Percentiles rank a stretch among this genome's conserved stretches.
Evolutionary conservation across 192 early-diverging fungal species (phyloP).

Genomic region (Spinellus fusiger): DNA sequence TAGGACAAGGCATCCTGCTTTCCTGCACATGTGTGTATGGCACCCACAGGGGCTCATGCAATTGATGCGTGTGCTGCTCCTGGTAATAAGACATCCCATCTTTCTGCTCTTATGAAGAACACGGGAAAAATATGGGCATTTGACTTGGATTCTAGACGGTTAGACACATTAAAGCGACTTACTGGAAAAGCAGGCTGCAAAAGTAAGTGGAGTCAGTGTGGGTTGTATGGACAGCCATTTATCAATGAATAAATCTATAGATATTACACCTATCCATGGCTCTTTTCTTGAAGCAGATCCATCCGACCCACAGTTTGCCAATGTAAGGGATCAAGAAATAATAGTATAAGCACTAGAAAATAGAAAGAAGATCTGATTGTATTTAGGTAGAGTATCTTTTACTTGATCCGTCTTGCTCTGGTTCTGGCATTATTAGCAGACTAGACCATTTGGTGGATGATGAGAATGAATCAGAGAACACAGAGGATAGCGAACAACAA

Average conservation of each 20-base stretch:
- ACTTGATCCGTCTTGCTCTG: constrained; percentile 94
- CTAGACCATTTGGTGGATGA: constrained; percentile 80
- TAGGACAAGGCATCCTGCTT: constrained; percentile 94
- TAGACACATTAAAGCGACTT: constrained; percentile 68
- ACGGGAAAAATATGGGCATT: constrained; percentile 86
- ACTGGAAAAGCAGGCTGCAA: constrained; percentile 75
- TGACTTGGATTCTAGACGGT: constrained; percentile 73
- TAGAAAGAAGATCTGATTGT: not conserved
- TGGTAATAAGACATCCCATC: constrained; percentile 96
- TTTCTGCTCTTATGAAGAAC: constrained; percentile 84
- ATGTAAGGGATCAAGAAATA: constrained; percentile 16
- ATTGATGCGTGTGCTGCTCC: constrained; percentile 97
- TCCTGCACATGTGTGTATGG: constrained; percentile 77
- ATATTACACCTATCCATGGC: constrained; percentile 61
- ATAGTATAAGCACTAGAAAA: not conserved
- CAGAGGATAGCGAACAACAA: constrained; percentile 19
- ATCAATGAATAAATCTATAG: constrained; percentile 21
- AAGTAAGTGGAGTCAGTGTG: constrained; percentile 40
- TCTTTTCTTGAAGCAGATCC: constrained; percentile 84
- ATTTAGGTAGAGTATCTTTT: constrained; percentile 80
- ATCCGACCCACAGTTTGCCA: constrained; percentile 49
- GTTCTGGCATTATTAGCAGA: constrained; percentile 88
- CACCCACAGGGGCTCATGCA: constrained; percentile 51
- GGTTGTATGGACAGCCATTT: not conserved
- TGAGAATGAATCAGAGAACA: constrained; percentile 30